A percentile compares a stretch with the other conserved stretches of the same genome.
Evolutionary conservation across 331 rosid species (phyloP).

Genomic region (Rhamnella rubrinervis): DNA sequence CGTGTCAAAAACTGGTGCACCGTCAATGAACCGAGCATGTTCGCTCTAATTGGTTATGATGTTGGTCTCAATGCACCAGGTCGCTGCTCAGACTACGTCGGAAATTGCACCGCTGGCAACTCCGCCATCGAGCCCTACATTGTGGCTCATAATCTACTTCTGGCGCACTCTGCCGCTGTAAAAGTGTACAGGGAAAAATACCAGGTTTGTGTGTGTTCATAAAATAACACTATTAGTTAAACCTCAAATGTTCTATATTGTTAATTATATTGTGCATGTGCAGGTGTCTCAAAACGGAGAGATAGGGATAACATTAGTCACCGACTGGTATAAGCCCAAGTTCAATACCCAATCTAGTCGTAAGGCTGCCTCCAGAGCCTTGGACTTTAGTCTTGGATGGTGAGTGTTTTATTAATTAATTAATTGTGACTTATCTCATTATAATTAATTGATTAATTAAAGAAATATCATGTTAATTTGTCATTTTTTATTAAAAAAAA

Average conservation of each 20-base stretch:
- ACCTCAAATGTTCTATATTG: not conserved
- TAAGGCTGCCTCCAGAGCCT: not conserved
- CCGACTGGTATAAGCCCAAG: not conserved
- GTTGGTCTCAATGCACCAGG: too few relatives aligned
- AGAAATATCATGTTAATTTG: not conserved
- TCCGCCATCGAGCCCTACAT: not conserved
- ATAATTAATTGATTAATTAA: too few relatives aligned
- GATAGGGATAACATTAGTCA: not conserved
- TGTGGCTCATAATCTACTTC: not conserved
- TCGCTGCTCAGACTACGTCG: not conserved
- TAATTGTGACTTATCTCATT: too few relatives aligned
- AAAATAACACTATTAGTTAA: too few relatives aligned
- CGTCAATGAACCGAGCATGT: constrained; percentile 17
- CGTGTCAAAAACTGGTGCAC: constrained; percentile 22
- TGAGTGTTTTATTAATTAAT: too few relatives aligned
- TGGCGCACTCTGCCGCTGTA: not conserved
- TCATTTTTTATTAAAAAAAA: too few relatives aligned
- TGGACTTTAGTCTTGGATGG: not conserved
- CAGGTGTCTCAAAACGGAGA: not conserved
- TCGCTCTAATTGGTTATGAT: not conserved
- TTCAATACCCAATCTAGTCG: too few relatives aligned
- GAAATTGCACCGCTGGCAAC: not conserved
- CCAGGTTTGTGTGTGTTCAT: not conserved
- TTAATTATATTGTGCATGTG: too few relatives aligned
- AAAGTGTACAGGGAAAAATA: too few relatives aligned